Conservation (phyloP, 2,329 filamentous ascomycete species). For the Zasmidium angulare region DNA sequence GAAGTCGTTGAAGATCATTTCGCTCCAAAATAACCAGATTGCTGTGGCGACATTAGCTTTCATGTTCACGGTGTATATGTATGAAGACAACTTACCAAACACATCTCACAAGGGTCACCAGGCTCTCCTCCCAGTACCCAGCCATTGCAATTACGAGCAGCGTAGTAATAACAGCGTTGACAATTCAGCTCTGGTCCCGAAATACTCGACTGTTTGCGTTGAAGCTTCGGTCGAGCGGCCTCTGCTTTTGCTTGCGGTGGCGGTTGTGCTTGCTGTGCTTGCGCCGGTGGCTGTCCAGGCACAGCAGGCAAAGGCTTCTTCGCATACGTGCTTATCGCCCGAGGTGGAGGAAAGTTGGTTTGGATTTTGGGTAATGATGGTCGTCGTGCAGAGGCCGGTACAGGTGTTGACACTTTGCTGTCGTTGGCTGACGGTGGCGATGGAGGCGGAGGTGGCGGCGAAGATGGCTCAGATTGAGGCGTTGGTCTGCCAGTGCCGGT, state of each 20-base stretch:
- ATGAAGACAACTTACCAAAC: constrained; percentile 23
- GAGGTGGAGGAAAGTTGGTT: constrained; percentile 26
- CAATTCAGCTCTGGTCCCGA: constrained; percentile 31
- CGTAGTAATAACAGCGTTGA: constrained; percentile 38
- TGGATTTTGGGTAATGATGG: constrained; percentile 29
- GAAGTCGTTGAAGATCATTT: constrained; percentile 8
- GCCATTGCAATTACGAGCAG: constrained; percentile 37
- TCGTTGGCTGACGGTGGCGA: constrained; percentile 4
- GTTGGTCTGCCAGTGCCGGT: constrained; percentile 6
- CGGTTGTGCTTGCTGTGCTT: too few relatives aligned
- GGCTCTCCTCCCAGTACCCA: constrained; percentile 35
- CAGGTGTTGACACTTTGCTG: neutral
- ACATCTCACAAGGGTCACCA: constrained; percentile 37
- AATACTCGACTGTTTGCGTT: constrained; percentile 12
- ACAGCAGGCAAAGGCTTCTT: constrained; percentile 22
- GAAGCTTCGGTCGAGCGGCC: constrained; percentile 7
- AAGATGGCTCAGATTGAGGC: constrained; percentile 2
- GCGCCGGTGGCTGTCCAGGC: constrained; percentile 14
- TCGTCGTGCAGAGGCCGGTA: constrained; percentile 7
- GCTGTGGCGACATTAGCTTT: constrained; percentile 22
- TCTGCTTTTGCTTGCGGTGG: neutral
- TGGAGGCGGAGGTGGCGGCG: constrained; percentile 11
- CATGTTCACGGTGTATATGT: neutral
- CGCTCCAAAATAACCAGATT: constrained; percentile 34
- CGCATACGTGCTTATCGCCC: constrained; percentile 21